These are phyloP conservation scores for Kregervanrija pseudodelftensis DNA, from an alignment of 805 yeast genomes.

Conservation along the genomic window DNA sequence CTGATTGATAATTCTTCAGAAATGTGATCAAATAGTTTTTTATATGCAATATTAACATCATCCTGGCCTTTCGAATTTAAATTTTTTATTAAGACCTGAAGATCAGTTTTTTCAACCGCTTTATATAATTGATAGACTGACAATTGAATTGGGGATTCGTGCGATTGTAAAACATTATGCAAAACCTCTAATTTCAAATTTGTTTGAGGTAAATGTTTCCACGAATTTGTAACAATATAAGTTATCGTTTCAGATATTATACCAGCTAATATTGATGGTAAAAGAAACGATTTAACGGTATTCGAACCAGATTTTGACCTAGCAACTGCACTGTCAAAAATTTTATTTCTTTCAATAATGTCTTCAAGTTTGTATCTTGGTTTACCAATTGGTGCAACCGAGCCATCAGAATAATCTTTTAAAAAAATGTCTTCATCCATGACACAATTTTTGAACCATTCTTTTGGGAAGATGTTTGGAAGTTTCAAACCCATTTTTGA, in stretches of 20 bases:
- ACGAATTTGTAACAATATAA: slow-evolving; percentile 19
- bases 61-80: slow-evolving; percentile 15
- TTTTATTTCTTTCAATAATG: slow-evolving; percentile 18
- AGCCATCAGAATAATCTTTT: slow-evolving; percentile 2
- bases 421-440: slow-evolving; percentile 23
- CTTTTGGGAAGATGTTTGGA: slow-evolving; percentile 42
- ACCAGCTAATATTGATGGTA: slow-evolving; percentile 27
- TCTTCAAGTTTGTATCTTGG: slow-evolving; percentile 28
- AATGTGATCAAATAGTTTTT: slow-evolving; percentile 13
- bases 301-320: slow-evolving; percentile 11
- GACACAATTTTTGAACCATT: slow-evolving; percentile 26
- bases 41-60: slow-evolving; percentile 22
- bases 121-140: slow-evolving; percentile 32
- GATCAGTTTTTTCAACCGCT: slow-evolving; percentile 28
- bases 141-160: slow-evolving; percentile 35
- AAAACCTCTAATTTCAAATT: slow-evolving; percentile 29
- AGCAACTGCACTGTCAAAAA: slow-evolving; percentile 24
- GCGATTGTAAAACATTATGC: slow-evolving; percentile 28
- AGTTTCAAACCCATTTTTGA: slow-evolving; percentile 41
- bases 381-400: slow-evolving; percentile 25
- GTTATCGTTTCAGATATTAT: slow-evolving; percentile 24
- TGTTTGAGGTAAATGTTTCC: slow-evolving; percentile 26
- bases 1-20: slow-evolving; percentile 16
- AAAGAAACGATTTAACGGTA: slow-evolving; percentile 22
- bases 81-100: slow-evolving; percentile 21